Evolutionary conservation across 371 early-diverging fungal species (phyloP).

Genomic region (Parasitella parasitica): DNA sequence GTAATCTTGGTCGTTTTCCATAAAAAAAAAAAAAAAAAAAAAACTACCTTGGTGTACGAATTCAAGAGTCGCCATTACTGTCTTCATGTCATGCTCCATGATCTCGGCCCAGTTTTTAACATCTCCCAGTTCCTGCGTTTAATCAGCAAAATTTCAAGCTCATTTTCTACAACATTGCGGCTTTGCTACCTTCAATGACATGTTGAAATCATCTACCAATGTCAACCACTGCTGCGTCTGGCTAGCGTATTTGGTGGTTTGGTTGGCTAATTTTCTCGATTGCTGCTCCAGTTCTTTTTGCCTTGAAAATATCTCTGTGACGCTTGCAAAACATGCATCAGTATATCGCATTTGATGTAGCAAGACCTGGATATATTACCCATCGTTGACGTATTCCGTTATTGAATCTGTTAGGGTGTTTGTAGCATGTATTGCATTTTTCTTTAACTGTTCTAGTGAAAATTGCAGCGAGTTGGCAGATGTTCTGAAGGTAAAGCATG

Average conservation of each 20-base stretch:
- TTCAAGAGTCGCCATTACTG: slow-evolving; percentile 31
- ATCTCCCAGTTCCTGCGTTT: slow-evolving; percentile 76
- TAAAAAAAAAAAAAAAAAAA: no score
- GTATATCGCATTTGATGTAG: no score
- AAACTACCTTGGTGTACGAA: slow-evolving; percentile 31
- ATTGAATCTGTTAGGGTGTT: slow-evolving; percentile 55
- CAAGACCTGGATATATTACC: slow-evolving; percentile 40
- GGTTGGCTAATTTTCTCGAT: slow-evolving; percentile 50
- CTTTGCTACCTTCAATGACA: slow-evolving; percentile 55
- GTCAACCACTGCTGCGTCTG: slow-evolving; percentile 68
- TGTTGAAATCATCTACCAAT: slow-evolving; percentile 60
- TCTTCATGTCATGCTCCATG: slow-evolving; percentile 37
- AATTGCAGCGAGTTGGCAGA: no score
- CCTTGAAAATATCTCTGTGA: slow-evolving; percentile 54
- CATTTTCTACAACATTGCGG: no score
- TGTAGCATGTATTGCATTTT: slow-evolving; percentile 52
- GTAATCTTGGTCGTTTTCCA: neutral
- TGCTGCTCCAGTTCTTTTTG: slow-evolving; percentile 69
- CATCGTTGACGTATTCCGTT: slow-evolving; percentile 56
- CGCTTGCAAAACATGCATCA: no score
- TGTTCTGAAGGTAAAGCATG: no score
- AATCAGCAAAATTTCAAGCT: neutral
- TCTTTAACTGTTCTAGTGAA: slow-evolving; percentile 52
- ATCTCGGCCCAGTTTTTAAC: slow-evolving; percentile 79
- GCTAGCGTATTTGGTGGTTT: slow-evolving; percentile 48